Evolutionary conservation across 1,284 basidiomycete species (phyloP), one percentile per base, ranked within the genome.

Genomic region (Moniliella sp.): DNA sequence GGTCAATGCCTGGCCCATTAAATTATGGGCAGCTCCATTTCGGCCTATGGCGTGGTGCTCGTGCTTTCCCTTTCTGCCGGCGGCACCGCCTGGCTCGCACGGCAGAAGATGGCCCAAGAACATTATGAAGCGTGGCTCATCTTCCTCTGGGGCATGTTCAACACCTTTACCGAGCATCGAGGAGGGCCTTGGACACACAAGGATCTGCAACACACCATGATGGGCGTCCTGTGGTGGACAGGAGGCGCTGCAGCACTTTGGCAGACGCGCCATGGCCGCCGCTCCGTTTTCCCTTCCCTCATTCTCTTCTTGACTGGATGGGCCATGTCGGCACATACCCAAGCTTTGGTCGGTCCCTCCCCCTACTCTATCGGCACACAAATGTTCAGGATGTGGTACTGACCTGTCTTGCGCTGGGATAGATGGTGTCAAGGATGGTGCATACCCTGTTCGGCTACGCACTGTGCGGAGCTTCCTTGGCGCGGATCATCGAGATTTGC

Each of bases 101-200:
- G 64, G 3, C 53, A 52, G 4, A 61, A 63, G 1, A 53, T 54
- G 30, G 62, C 61, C 52, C 84, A 84, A 39, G 86, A 93, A 53
- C 84, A 75, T 72, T 75, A 81, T 67, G 84, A 91, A 61, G 78
- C 75, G 9, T 76, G 74, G 67, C 74, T 88, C 11, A 88, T 91
- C 41, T 75, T 74, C 62, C 63, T 76, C 18, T 88, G 82, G 83
- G 62, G 67, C 4, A 64, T 66, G 32, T 75, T 93, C 36, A 93
- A 93, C 50, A 86, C 84, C 0, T 91, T 93, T 55, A 91, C 84
- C 1, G 81, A 88, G 54, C 55, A 55, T 18, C 46, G 47, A 4
- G 49, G 53, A 10, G 52, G 46, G 5, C 43, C 47, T 1, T 52
- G 50, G 54, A 78, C 78, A 5, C 76, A 76, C 42, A 86, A 88